These are phyloP conservation scores for Heliamphora pulchella DNA, from an alignment of 179 eudicot species.

Conservation along the genomic window DNA sequence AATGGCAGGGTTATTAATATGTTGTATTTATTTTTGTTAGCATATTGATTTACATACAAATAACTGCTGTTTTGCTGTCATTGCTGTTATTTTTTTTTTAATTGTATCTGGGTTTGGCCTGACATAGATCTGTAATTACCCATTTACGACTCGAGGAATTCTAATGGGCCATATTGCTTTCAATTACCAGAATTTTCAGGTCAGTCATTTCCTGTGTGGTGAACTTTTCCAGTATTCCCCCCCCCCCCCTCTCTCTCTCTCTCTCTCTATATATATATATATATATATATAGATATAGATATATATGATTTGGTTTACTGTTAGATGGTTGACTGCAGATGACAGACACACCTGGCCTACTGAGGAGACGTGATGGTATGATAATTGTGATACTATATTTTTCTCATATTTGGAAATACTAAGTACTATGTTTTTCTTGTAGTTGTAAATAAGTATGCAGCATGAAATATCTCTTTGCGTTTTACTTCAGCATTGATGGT, in stretches of 20 bases:
- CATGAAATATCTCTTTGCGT: neutral
- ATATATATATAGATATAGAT: no score
- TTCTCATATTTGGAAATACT: conserved; percentile 12
- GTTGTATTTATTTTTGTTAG: neutral
- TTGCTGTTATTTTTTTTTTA: neutral
- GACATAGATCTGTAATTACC: conserved; percentile 84
- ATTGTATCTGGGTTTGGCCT: neutral
- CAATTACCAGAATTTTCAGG: conserved; percentile 86
- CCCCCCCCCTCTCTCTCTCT: no score
- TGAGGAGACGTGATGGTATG: conserved; percentile 67
- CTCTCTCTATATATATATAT: no score
- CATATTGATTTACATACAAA: neutral
- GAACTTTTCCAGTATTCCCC: neutral
- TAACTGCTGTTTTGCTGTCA: neutral
- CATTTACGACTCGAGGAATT: conserved; percentile 92
- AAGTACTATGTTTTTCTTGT: conserved; percentile 13
- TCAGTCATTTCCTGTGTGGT: conserved; percentile 18
- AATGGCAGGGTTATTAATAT: conserved; percentile 1
- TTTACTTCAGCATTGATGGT: neutral
- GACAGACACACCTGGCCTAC: conserved; percentile 94
- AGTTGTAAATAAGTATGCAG: neutral
- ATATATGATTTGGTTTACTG: conserved; percentile 9
- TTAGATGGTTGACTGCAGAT: conserved; percentile 41
- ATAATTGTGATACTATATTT: conserved; percentile 13
- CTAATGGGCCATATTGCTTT: conserved; percentile 88